Conservation (phyloP, 2,329 filamentous ascomycete genomes). For the Penicillium glabrum region DNA sequence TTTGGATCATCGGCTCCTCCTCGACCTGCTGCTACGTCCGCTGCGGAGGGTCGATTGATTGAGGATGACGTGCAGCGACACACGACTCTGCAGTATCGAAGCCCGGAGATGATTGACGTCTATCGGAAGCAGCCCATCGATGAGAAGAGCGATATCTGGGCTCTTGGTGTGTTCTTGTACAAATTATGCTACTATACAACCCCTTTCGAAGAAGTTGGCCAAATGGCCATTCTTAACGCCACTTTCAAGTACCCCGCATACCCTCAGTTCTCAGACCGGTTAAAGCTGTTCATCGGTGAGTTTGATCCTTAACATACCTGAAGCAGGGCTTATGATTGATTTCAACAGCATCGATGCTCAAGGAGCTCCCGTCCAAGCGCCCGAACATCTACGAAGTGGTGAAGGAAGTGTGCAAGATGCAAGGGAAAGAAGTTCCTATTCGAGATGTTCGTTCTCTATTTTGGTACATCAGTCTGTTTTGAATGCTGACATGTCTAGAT, state of each 20-base stretch:
- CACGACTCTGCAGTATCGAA: slow-evolving; percentile 95
- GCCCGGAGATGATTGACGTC: slow-evolving; percentile 98
- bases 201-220: slow-evolving; percentile 95
- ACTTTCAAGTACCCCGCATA: slow-evolving; percentile 89
- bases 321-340: slow-evolving; percentile 19
- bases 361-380: slow-evolving; percentile 73
- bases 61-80: slow-evolving; percentile 97
- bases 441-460: slow-evolving; percentile 68
- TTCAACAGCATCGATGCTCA: slow-evolving; percentile 76
- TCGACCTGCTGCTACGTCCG: slow-evolving; percentile 78
- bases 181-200: slow-evolving; percentile 99
- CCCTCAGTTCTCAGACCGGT: slow-evolving; percentile 81
- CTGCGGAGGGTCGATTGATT: slow-evolving; percentile 84
- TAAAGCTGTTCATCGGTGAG: slow-evolving; percentile 88
- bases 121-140: slow-evolving; percentile 95
- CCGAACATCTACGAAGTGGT: slow-evolving; percentile 96
- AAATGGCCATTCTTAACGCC: slow-evolving; percentile 95
- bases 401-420: slow-evolving; percentile 83
- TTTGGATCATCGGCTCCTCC: slow-evolving; percentile 91
- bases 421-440: slow-evolving; percentile 80
- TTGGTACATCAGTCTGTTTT: not conserved
- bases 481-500: slow-evolving; percentile 54
- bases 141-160: slow-evolving; percentile 99
- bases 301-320: not conserved
- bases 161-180: slow-evolving; percentile 89